Evolutionary conservation across 371 early-diverging fungal genomes (phyloP), one percentile per base, ranked within the genome.

Genomic region (Syncephalis plumigaleata): DNA sequence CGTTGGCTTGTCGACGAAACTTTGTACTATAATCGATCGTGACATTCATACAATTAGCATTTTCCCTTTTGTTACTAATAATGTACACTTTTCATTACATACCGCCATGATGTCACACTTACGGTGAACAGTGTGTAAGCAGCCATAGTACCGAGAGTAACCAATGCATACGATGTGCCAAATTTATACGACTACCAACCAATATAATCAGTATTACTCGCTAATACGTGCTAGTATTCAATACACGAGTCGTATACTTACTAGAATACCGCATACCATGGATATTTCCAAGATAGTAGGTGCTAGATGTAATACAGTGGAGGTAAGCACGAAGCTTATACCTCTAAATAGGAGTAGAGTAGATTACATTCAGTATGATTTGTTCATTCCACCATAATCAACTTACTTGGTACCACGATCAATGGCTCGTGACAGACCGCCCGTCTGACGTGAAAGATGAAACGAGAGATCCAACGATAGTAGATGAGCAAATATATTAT

Each of bases 251-350:
- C n/a, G n/a, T n/a, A 31, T 31, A 31, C 31, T 52, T 62, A 66
- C 70, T 66, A 96, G 60, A 50, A 96, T 88, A 48, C 90, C 87
- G 53, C 90, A 89, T 1, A 96, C 97, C 62, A 94, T 79, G 3
- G 83, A 70, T 20, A 94, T 91, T 58, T 96, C 97, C n/a, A 96
- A 65, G 0, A 78, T 72, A 18, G 97, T 96, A 0, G 97, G 97
- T 36, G 85, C 58, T 15, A 94, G 69, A 55, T 96, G 90, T 57
- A 96, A 87, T 8, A 96, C 90, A 62, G 94, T 72, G 15, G 90
- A 82, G 39, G 84, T 79, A 18, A 93, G 72, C 47, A 94, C 67
- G 57, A 89, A 89, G 48, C 87, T 87, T 56, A 96, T 92, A 26
- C 94, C 97, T 66, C 79, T 78, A 55, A n/a, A n/a, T n/a, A n/a